These are phyloP conservation scores for Aureobasidium sp. DNA, from an alignment of 2,329 filamentous ascomycete genomes.

Conservation along the genomic window DNA sequence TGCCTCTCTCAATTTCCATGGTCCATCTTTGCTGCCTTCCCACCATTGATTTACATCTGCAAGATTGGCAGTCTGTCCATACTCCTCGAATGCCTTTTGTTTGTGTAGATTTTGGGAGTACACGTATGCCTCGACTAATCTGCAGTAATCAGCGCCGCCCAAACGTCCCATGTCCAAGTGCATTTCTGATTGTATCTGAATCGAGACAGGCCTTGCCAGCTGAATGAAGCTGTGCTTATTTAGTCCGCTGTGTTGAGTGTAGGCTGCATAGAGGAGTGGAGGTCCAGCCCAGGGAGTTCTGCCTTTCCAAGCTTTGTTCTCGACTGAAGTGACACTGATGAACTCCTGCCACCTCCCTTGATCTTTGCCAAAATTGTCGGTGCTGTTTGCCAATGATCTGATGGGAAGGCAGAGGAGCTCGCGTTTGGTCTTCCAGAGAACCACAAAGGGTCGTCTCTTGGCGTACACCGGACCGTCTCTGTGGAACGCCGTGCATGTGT, in stretches of 20 bases:
- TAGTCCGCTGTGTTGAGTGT: background rate
- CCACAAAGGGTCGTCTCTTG: background rate
- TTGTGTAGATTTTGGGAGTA: background rate
- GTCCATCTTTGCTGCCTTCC: background rate
- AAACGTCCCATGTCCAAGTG: background rate
- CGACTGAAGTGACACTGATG: background rate
- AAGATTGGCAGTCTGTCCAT: background rate
- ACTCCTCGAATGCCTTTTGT: background rate
- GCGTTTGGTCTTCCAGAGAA: background rate
- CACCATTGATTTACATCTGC: background rate
- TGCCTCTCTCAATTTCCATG: background rate
- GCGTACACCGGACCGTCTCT: background rate
- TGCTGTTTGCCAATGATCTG: background rate
- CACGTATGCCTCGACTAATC: background rate
- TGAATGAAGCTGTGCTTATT: background rate
- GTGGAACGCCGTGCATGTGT: background rate
- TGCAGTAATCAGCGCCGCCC: background rate
- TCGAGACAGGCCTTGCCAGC: background rate
- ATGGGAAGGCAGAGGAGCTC: background rate
- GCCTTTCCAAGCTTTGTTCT: background rate
- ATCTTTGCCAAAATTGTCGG: background rate
- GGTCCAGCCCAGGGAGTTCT: background rate
- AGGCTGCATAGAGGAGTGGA: background rate
- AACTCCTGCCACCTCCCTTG: background rate
- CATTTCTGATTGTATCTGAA: background rate